Conservation (phyloP, 192 early-diverging fungal species). For the Entomortierella parvispora region DNA sequence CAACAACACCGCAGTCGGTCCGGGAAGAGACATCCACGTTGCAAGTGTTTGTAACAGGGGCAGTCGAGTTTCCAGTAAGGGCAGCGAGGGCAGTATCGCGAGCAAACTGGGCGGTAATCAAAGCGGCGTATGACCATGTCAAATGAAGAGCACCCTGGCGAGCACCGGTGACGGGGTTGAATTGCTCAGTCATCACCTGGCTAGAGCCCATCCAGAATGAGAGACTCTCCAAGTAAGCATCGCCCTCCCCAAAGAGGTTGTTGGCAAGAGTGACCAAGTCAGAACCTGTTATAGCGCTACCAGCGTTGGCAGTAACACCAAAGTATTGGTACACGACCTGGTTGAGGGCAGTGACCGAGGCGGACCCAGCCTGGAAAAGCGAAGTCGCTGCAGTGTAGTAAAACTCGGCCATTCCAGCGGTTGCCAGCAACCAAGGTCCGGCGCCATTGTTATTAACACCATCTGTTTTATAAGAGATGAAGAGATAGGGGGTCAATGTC, state of each 20-base stretch:
- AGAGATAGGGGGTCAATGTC: no score
- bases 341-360: conserved; percentile 52
- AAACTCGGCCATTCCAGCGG: conserved; percentile 68
- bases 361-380: conserved; percentile 24
- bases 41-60: no score
- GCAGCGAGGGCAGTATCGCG: background rate
- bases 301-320: conserved; percentile 22
- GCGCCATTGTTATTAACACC: conserved; percentile 66
- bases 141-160: conserved; percentile 70
- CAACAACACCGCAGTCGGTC: no score
- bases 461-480: conserved; percentile 72
- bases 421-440: conserved; percentile 77
- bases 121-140: conserved; percentile 79
- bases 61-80: no score
- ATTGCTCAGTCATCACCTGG: conserved; percentile 73
- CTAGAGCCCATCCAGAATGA: conserved; percentile 59
- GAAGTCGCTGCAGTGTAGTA: conserved; percentile 62
- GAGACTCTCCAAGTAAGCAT: conserved; percentile 68
- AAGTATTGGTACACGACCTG: conserved; percentile 49
- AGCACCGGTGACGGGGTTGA: conserved; percentile 61
- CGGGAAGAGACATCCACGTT: no score
- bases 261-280: conserved; percentile 41
- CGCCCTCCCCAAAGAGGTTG: conserved; percentile 60
- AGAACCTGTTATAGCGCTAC: conserved; percentile 1
- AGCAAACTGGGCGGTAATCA: conserved; percentile 54